Evolutionary conservation across 768 basidiomycete genomes (phyloP), one percentile per base, ranked within the genome.

Genomic region (Grammothele lineata): DNA sequence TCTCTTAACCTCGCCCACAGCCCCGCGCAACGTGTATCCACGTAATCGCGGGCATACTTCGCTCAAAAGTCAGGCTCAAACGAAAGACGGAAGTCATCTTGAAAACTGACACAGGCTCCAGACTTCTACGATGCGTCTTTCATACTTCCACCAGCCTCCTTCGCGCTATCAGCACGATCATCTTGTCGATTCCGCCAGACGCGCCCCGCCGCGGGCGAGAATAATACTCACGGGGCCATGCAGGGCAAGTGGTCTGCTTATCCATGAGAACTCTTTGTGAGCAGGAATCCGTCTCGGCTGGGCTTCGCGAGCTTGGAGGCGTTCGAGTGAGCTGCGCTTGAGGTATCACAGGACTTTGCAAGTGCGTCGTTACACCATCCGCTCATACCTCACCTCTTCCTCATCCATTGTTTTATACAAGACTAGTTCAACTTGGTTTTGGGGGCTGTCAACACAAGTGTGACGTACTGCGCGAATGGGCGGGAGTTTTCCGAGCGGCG

Each of bases 371-470:
- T 18, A 34, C 8, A 5, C n/a, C 24, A 23, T 17, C 19, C 21
- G 43, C n/a, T 35, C 14, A 32, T 35, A 23, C 14, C 26, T 25
- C 43, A 21, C n/a, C 18, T 15, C n/a, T n/a, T 80, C 46, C 65
- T 73, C 85, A 8, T 92, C 27, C 7, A 30, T 30, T 14, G 27
- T 30, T 30, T 14, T 30, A 7, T 14, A 7, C 27, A 30, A 30
- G 27, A 30, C 27, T 30, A 7, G 14, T 30, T 83, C 67, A 71
- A 80, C 67, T 93, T 91, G 57, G 82, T 83, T 2, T 77, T 76
- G 46, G 87, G 87, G 34, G 87, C 80, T 51, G 90, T 90, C 9
- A 91, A 92, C 1, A 76, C 78, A 2, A 71, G 73, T 45, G 69
- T 74, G 23, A 93, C 92, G 1, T 77, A 85, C 60, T 68, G 62